These are phyloP conservation scores for Oxytropis ochrocephala DNA, from an alignment of 306 rosid genomes.

Conservation along the genomic window DNA sequence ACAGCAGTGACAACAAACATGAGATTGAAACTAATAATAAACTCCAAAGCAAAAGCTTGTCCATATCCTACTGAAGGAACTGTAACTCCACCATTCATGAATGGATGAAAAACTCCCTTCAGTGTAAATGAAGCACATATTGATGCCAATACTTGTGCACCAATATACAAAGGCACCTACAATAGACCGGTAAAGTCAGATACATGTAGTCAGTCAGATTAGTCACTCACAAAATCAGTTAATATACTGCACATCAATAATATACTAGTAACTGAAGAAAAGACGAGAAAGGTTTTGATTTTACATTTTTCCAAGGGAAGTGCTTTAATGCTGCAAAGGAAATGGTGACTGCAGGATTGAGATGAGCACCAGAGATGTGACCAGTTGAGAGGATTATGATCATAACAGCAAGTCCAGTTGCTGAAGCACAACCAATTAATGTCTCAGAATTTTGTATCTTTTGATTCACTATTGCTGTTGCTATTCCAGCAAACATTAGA, in stretches of 20 bases:
- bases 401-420: constrained; percentile 80
- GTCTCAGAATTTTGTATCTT: constrained; percentile 54
- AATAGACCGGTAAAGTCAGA: background rate
- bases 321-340: constrained; percentile 85
- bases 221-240: too few relatives aligned
- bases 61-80: constrained; percentile 66
- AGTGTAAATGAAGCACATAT: constrained; percentile 65
- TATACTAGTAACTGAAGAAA: too few relatives aligned
- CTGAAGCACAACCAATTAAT: constrained; percentile 62
- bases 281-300: background rate
- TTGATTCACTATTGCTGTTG: constrained; percentile 72
- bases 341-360: constrained; percentile 80
- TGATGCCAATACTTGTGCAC: constrained; percentile 67
- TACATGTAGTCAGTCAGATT: too few relatives aligned
- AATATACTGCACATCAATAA: too few relatives aligned
- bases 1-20: constrained; percentile 92
- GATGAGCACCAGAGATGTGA: constrained; percentile 90
- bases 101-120: constrained; percentile 61
- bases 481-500: constrained; percentile 67
- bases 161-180: constrained; percentile 80
- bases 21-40: constrained; percentile 75
- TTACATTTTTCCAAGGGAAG: constrained; percentile 80
- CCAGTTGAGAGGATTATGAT: constrained; percentile 68
- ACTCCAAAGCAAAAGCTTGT: constrained; percentile 78
- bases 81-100: constrained; percentile 79